Evolutionary conservation across 192 early-diverging fungal species (phyloP).

Genomic region (Coemansia sp.): DNA sequence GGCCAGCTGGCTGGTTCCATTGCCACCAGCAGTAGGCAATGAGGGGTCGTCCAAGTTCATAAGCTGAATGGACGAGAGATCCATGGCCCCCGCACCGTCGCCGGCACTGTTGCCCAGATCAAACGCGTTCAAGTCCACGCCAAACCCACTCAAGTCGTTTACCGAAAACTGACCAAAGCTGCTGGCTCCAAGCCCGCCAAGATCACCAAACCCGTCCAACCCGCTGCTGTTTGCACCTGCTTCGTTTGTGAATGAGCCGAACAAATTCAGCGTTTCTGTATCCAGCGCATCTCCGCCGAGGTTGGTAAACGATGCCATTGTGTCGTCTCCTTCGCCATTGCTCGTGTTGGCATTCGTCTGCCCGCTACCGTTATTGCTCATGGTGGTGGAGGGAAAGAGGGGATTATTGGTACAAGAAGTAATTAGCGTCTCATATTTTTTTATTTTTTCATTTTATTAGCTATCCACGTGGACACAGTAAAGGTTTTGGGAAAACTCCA

Average conservation of each 20-base stretch:
- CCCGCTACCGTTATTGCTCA: constrained; percentile 6
- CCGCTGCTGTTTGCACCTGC: background rate
- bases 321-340: constrained; percentile 15
- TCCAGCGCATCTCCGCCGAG: constrained; percentile 31
- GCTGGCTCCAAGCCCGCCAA: background rate
- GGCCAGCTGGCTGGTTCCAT: constrained; percentile 3
- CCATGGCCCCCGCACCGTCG: constrained; percentile 8
- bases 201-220: constrained; percentile 2
- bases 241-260: constrained; percentile 47
- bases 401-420: background rate
- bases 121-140: constrained; percentile 31
- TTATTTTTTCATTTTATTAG: too few species aligned
- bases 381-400: background rate
- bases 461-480: too few species aligned
- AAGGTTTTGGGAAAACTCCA: too few species aligned
- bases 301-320: constrained; percentile 31
- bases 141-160: constrained; percentile 33
- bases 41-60: constrained; percentile 30
- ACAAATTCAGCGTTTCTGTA: constrained; percentile 31
- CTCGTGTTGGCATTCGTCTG: background rate
- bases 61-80: constrained; percentile 43
- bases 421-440: background rate
- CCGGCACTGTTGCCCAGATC: constrained; percentile 14
- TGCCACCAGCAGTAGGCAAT: background rate
- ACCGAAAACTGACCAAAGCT: constrained; percentile 18